Conservation (phyloP, 2,329 filamentous ascomycete species). For the Fusarium sacchari region DNA sequence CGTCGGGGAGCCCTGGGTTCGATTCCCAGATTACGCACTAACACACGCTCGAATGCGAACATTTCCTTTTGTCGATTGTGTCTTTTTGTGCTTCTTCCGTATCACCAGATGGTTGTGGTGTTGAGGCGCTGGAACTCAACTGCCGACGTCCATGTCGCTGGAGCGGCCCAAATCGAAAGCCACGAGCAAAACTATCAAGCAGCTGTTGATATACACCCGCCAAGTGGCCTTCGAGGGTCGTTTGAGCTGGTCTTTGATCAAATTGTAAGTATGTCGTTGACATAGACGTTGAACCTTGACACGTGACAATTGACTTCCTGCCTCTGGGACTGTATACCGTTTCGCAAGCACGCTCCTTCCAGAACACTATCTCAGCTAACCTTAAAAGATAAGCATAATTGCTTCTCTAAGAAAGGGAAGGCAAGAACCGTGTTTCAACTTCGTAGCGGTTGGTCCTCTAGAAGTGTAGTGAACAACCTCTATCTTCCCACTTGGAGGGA, state of each 20-base stretch:
- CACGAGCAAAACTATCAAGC: rapidly evolving
- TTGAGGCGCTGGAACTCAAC: not conserved
- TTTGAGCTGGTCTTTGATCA: not conserved
- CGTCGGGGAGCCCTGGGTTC: constrained; percentile 35
- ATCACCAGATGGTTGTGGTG: not conserved
- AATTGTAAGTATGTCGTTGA: not conserved
- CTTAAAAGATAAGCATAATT: not conserved
- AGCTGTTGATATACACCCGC: rapidly evolving
- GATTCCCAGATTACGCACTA: constrained; percentile 35
- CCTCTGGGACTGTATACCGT: no score
- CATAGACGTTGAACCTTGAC: not conserved
- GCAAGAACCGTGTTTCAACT: not conserved
- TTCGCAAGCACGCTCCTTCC: not conserved
- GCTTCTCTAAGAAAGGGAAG: not conserved
- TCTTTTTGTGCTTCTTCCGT: not conserved
- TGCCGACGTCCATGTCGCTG: rapidly evolving
- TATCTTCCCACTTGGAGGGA: not conserved
- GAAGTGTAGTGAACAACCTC: not conserved
- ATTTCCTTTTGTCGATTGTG: not conserved
- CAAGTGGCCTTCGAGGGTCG: no score
- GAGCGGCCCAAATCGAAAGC: not conserved
- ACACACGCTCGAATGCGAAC: rapidly evolving
- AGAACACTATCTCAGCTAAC: not conserved
- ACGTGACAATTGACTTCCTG: not conserved
- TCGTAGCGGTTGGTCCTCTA: rapidly evolving